phyloP scores from a whole-genome alignment of 192 early-diverging fungal genomes.

The Gamsiella multidivaricata region DNA sequence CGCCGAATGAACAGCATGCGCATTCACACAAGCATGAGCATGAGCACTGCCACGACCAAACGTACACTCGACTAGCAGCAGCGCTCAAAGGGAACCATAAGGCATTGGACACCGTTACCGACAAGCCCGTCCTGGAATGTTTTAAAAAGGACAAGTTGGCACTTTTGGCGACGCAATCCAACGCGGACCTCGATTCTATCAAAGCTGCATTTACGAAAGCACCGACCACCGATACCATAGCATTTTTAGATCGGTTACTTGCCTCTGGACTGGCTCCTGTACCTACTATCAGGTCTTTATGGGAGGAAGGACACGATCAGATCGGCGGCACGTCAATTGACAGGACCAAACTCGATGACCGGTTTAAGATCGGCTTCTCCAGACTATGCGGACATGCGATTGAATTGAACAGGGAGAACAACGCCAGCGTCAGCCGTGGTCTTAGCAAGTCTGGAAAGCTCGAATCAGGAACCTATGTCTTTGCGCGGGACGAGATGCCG shows the following conservation, averaged over 20 bases:
- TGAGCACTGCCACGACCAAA: slow-evolving; percentile 2
- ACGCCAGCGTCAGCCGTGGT: neutral
- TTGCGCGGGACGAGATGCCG: slow-evolving; percentile 33
- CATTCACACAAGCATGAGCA: neutral
- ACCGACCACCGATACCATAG: neutral
- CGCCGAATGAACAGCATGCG: neutral
- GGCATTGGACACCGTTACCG: neutral
- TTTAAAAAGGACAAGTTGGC: neutral
- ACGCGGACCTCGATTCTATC: slow-evolving; percentile 1
- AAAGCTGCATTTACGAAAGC: slow-evolving; percentile 11
- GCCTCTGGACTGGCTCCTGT: neutral
- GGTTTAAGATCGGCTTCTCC: slow-evolving; percentile 37
- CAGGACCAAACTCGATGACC: slow-evolving; percentile 8
- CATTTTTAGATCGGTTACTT: neutral
- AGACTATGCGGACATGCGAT: slow-evolving; percentile 24
- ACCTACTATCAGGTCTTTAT: slow-evolving; percentile 1
- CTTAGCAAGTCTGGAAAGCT: slow-evolving; percentile 1
- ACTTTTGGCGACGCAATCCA: slow-evolving; percentile 10
- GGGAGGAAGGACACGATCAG: neutral
- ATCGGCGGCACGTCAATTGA: neutral
- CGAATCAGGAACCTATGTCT: slow-evolving; percentile 31
- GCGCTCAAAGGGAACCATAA: slow-evolving; percentile 4
- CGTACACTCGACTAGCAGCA: slow-evolving; percentile 1
- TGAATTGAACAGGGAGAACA: slow-evolving; percentile 13
- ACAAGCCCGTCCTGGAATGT: slow-evolving; percentile 16